Conservation (phyloP, 768 basidiomycete genomes). For the Lentinus brumalis region DNA sequence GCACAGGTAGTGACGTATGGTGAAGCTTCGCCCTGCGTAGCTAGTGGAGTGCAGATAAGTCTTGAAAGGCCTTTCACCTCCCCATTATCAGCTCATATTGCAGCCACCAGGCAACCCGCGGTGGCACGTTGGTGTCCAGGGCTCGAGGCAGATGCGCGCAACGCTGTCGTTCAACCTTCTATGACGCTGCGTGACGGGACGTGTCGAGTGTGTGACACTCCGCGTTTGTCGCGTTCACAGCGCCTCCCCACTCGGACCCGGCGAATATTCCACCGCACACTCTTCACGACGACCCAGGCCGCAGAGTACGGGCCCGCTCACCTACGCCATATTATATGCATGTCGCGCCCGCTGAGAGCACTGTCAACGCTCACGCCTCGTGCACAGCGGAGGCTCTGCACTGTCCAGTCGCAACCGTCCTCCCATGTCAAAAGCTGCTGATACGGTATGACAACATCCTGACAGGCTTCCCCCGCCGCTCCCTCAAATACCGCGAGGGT, state of each 20-base stretch:
- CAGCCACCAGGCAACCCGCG: too few species aligned
- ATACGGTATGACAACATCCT: conserved; percentile 11
- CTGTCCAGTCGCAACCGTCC: conserved; percentile 12
- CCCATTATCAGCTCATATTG: too few species aligned
- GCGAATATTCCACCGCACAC: background rate
- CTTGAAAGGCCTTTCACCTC: too few species aligned
- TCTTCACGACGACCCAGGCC: background rate
- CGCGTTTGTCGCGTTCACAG: conserved; percentile 11
- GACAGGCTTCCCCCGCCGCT: conserved; percentile 10
- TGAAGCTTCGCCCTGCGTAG: too few species aligned
- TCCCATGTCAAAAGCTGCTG: conserved; percentile 10
- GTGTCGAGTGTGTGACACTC: conserved; percentile 11
- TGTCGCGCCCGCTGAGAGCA: conserved; percentile 4
- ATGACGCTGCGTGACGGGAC: conserved; percentile 6
- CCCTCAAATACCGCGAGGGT: conserved; percentile 16
- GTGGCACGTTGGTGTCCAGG: too few species aligned
- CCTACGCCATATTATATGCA: background rate
- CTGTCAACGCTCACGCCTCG: conserved; percentile 14
- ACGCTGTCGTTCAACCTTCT: background rate
- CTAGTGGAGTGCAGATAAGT: too few species aligned
- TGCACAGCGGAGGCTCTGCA: conserved; percentile 10
- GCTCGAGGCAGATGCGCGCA: background rate
- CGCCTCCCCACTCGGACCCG: background rate
- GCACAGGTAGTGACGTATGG: too few species aligned
- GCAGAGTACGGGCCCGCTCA: background rate